Conservation (phyloP, 2,329 filamentous ascomycete genomes). For the Ophiostoma angusticollis region DNA sequence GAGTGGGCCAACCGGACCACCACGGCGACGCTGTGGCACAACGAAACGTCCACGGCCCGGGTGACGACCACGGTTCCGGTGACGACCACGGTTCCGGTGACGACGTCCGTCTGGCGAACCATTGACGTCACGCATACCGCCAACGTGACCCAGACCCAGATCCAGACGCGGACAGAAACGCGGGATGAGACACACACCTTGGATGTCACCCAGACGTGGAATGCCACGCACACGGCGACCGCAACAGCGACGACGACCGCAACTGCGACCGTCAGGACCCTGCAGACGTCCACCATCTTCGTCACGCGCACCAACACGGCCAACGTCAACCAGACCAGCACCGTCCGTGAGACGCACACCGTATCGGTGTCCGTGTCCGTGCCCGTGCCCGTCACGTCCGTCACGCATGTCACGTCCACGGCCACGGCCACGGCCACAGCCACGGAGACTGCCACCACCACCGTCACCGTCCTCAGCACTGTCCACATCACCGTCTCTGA, state of each 20-base stretch:
- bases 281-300: slow-evolving; percentile 4
- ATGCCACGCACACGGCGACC: not conserved
- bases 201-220: not conserved
- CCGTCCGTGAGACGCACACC: slow-evolving; percentile 1
- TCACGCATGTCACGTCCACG: too few species aligned
- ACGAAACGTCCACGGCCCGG: too few species aligned
- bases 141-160: too few species aligned
- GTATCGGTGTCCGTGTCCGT: not conserved
- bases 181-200: too few species aligned
- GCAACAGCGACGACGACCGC: not conserved
- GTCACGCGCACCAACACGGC: slow-evolving; percentile 1
- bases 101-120: not conserved
- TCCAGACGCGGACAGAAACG: too few species aligned
- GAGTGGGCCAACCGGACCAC: too few species aligned
- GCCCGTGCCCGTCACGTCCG: too few species aligned
- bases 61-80: too few species aligned
- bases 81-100: not conserved
- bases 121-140: not conserved
- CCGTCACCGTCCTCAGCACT: not conserved
- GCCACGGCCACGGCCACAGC: not conserved
- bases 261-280: too few species aligned
- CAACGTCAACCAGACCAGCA: slow-evolving; percentile 1
- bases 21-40: too few species aligned
- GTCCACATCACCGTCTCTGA: not conserved
- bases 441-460: not conserved